These are phyloP conservation scores for Dictyostelium citrinum DNA, from an alignment of 78 protist genomes.

Conservation along the genomic window DNA sequence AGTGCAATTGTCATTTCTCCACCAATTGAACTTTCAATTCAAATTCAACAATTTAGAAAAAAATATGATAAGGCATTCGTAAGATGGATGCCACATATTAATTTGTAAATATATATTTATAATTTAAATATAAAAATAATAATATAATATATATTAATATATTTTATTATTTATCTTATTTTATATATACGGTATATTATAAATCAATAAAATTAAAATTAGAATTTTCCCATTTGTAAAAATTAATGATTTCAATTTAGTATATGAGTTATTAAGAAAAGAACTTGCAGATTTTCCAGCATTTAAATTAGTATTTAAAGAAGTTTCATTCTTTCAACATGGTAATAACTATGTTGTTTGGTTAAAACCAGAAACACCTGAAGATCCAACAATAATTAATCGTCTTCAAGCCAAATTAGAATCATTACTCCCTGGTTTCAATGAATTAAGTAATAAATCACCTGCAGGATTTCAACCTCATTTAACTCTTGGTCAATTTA, in stretches of 20 bases:
- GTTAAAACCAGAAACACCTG: slow-evolving; percentile 70
- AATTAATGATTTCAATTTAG: slow-evolving; percentile 1
- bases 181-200: too few species aligned
- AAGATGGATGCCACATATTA: slow-evolving; percentile 87
- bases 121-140: too few species aligned
- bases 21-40: slow-evolving; percentile 44
- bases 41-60: slow-evolving; percentile 38
- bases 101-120: slow-evolving; percentile 21
- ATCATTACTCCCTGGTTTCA: slow-evolving; percentile 29
- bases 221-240: slow-evolving; percentile 77
- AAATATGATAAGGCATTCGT: slow-evolving; percentile 52
- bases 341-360: slow-evolving; percentile 60
- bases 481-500: slow-evolving; percentile 71
- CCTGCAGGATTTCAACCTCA: slow-evolving; percentile 68
- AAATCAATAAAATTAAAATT: not conserved
- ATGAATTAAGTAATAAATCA: slow-evolving; percentile 47
- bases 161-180: not conserved
- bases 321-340: slow-evolving; percentile 68
- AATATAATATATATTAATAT: too few species aligned
- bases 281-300: not conserved
- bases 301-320: slow-evolving; percentile 42
- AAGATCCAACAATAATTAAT: slow-evolving; percentile 5
- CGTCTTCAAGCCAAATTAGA: slow-evolving; percentile 19
- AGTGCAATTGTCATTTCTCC: slow-evolving; percentile 57
- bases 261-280: not conserved